A percentile compares a stretch with the other conserved stretches of the same genome.
Evolutionary conservation across 2,329 filamentous ascomycete genomes (phyloP).

Genomic region (Zymoseptoria brevis): DNA sequence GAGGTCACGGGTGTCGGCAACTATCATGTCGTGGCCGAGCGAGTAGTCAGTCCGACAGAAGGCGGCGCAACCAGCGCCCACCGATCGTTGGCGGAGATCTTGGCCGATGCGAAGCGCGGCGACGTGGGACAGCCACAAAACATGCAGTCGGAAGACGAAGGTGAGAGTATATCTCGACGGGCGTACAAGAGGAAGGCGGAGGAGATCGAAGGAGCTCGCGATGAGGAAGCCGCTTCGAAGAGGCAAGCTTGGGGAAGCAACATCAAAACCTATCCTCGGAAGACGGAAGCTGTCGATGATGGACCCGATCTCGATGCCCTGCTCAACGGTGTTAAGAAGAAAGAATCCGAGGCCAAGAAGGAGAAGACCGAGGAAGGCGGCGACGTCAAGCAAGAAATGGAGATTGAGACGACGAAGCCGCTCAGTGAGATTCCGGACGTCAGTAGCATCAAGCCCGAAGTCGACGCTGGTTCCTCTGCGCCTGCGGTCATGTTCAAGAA

Average conservation of each 20-base stretch:
- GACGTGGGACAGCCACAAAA: conserved; percentile 37
- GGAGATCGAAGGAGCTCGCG: conserved; percentile 53
- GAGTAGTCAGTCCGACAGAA: conserved; percentile 21
- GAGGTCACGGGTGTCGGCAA: conserved; percentile 85
- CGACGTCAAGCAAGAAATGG: conserved; percentile 23
- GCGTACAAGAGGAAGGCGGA: conserved; percentile 56
- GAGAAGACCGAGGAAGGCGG: conserved; percentile 17
- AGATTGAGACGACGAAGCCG: conserved; percentile 25
- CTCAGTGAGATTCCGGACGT: conserved; percentile 18
- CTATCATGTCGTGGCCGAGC: conserved; percentile 64
- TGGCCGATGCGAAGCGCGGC: conserved; percentile 36
- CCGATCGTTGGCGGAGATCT: conserved; percentile 39
- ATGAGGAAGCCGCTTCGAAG: conserved; percentile 39
- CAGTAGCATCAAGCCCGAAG: conserved; percentile 15
- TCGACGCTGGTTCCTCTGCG: conserved; percentile 28
- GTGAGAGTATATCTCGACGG: conserved; percentile 41
- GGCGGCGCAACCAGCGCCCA: conserved; percentile 10
- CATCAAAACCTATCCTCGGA: conserved; percentile 39
- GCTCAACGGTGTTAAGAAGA: conserved; percentile 30
- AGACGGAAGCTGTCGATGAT: conserved; percentile 39
- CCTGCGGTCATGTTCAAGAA: conserved; percentile 68
- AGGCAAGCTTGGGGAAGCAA: conserved; percentile 39
- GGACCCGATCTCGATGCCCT: conserved; percentile 57
- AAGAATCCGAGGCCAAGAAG: conserved; percentile 24
- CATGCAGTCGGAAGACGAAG: conserved; percentile 39